phyloP scores from a whole-genome alignment of 306 rosid genomes.

The Morella rubra region DNA sequence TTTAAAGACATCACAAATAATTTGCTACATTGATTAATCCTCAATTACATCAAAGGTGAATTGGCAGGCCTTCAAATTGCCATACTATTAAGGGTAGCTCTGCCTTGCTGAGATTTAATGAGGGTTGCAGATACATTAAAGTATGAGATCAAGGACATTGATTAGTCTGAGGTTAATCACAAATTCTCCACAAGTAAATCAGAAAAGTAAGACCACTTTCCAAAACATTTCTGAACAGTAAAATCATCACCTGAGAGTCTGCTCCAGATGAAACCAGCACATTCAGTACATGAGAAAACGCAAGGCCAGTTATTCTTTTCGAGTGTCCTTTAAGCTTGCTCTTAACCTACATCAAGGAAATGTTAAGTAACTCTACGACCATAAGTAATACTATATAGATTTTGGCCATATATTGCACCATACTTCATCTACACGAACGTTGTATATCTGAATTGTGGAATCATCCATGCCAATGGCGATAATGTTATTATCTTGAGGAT shows the following conservation, averaged over 20 bases:
- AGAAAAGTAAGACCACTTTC: background rate
- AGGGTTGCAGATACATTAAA: background rate
- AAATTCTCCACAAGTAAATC: background rate
- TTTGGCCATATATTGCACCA: constrained; percentile 14
- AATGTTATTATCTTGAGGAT: constrained; percentile 94
- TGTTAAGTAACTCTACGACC: constrained; percentile 21
- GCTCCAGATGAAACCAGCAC: constrained; percentile 96
- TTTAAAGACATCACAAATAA: background rate
- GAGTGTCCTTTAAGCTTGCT: constrained; percentile 98
- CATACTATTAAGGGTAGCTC: background rate
- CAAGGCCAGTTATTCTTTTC: constrained; percentile 92
- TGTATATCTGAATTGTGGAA: constrained; percentile 91
- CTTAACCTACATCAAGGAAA: constrained; percentile 66
- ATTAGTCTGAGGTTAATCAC: background rate
- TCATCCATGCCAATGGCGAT: constrained; percentile 99
- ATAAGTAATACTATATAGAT: constrained; percentile 11
- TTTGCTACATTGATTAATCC: background rate
- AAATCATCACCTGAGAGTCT: constrained; percentile 78
- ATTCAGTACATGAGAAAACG: constrained; percentile 82
- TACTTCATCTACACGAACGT: constrained; percentile 97
- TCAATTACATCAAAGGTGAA: background rate
- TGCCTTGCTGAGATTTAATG: background rate
- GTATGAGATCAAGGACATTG: background rate
- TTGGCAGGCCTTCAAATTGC: background rate
- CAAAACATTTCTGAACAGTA: background rate